phyloP scores from a whole-genome alignment of 768 basidiomycete genomes.

The Roridomyces roridus region DNA sequence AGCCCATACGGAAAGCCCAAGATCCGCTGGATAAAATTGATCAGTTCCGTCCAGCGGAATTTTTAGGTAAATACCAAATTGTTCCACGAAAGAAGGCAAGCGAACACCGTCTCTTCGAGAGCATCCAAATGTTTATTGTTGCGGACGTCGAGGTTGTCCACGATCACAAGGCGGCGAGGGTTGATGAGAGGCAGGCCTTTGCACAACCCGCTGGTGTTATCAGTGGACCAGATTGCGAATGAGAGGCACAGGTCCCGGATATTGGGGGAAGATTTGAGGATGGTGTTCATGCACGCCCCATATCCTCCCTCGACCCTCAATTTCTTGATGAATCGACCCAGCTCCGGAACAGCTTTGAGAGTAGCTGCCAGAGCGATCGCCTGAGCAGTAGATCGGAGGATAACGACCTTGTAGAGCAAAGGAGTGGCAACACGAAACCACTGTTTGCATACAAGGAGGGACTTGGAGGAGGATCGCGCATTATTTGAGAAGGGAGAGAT shows the following conservation, averaged over 20 bases:
- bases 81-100: neutral
- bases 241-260: neutral
- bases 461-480: too few species aligned
- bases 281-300: constrained; percentile 6
- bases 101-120: neutral
- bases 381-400: too few species aligned
- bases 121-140: neutral
- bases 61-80: neutral
- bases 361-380: too few species aligned
- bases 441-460: too few species aligned
- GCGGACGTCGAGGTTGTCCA: neutral
- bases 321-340: constrained; percentile 25
- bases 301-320: constrained; percentile 27
- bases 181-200: neutral
- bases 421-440: too few species aligned
- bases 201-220: neutral
- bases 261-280: neutral
- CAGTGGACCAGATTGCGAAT: neutral
- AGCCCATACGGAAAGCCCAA: neutral
- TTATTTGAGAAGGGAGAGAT: too few species aligned
- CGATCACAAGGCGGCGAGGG: neutral
- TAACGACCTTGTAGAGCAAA: too few species aligned
- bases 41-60: too few species aligned
- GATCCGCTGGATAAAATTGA: neutral
- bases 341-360: too few species aligned